Percentiles rank a stretch among this genome's conserved stretches.
phyloP scores from a whole-genome alignment of 768 basidiomycete species.

The Tylopilus vinaceipallidus region DNA sequence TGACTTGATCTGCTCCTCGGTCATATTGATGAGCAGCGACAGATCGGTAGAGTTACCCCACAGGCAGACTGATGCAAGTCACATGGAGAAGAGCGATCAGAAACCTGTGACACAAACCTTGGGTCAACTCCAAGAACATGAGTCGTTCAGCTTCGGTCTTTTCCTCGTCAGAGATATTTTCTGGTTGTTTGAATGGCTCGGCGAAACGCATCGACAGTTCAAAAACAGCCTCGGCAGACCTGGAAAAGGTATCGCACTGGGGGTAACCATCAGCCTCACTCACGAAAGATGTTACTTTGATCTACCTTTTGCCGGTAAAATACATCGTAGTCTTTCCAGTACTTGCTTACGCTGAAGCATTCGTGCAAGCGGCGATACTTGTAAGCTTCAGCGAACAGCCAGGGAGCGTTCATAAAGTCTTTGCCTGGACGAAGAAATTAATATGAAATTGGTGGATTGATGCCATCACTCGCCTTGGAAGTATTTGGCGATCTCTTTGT shows the following conservation, averaged over 20 bases:
- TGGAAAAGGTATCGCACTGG: slow-evolving; percentile 92
- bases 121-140: slow-evolving; percentile 91
- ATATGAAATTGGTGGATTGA: not conserved
- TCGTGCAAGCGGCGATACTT: slow-evolving; percentile 90
- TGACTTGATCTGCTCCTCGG: slow-evolving; percentile 93
- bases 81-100: not conserved
- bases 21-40: slow-evolving; percentile 95
- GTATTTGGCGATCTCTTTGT: slow-evolving; percentile 93
- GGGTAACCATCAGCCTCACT: slow-evolving; percentile 6
- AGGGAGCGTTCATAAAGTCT: slow-evolving; percentile 94
- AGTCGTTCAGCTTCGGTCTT: slow-evolving; percentile 69
- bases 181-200: slow-evolving; percentile 69
- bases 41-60: slow-evolving; percentile 98
- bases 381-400: slow-evolving; percentile 95
- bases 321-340: slow-evolving; percentile 89
- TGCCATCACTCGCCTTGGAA: slow-evolving; percentile 65
- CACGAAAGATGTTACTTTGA: not conserved
- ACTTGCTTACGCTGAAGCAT: slow-evolving; percentile 89
- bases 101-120: slow-evolving; percentile 49
- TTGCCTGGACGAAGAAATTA: slow-evolving; percentile 47
- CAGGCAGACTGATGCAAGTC: slow-evolving; percentile 65
- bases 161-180: slow-evolving; percentile 49
- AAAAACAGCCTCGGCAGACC: slow-evolving; percentile 89
- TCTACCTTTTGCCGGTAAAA: slow-evolving; percentile 91
- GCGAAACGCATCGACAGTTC: slow-evolving; percentile 92